phyloP scores from a whole-genome alignment of 2,329 filamentous ascomycete species.

The Calonectria crousiana region DNA sequence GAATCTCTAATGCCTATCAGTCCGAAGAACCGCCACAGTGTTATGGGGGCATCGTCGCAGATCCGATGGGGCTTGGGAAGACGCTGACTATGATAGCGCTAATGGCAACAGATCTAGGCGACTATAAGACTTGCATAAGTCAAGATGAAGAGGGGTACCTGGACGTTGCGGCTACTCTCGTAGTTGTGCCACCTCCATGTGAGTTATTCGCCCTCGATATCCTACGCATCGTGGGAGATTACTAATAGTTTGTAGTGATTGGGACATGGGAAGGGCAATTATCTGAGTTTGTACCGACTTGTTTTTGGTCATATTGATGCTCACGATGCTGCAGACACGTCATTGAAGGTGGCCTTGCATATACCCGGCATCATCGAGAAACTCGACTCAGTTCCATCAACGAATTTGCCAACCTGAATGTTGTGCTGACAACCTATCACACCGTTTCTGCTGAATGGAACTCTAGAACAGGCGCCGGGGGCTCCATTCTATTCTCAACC shows the following conservation, averaged over 20 bases:
- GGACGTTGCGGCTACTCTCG: conserved; percentile 40
- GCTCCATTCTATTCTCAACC: conserved; percentile 47
- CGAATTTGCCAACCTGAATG: conserved; percentile 31
- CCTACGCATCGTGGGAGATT: background rate
- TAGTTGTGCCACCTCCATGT: conserved; percentile 54
- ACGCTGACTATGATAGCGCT: conserved; percentile 58
- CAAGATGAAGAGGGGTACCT: background rate
- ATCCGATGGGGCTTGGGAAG: conserved; percentile 60
- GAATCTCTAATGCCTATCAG: background rate
- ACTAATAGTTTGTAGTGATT: conserved; percentile 46
- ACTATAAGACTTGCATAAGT: conserved; percentile 25
- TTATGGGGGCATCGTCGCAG: conserved; percentile 57
- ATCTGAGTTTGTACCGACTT: conserved; percentile 23
- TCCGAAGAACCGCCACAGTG: conserved; percentile 49
- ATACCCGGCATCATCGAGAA: conserved; percentile 48
- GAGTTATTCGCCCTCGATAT: conserved; percentile 20
- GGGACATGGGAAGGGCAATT: conserved; percentile 55
- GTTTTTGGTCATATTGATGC: rapidly evolving
- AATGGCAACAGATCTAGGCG: conserved; percentile 42
- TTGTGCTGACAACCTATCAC: conserved; percentile 58
- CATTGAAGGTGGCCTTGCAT: conserved; percentile 32
- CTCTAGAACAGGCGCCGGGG: background rate
- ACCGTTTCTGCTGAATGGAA: conserved; percentile 53
- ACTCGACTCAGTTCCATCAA: conserved; percentile 20
- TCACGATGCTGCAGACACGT: conserved; percentile 40